A percentile compares a stretch with the other conserved stretches of the same genome.
phyloP scores from a whole-genome alignment of 2,329 filamentous ascomycete genomes.

The Sclerotinia spermophila region DNA sequence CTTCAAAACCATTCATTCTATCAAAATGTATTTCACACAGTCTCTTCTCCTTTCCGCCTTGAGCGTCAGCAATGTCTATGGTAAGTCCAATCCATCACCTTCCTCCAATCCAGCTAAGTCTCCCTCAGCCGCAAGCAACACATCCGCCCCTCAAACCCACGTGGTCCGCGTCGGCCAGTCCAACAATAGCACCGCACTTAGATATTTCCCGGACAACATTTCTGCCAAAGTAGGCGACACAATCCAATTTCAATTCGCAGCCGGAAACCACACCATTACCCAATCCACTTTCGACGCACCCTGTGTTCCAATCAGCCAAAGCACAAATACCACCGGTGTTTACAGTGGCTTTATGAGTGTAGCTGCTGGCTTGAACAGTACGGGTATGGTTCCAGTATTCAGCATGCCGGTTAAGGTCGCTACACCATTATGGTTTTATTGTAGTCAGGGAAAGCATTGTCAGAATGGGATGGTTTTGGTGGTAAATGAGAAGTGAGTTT shows the following conservation, averaged over 20 bases:
- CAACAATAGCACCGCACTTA: constrained; percentile 43
- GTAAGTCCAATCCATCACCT: constrained; percentile 24
- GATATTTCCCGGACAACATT: constrained; percentile 64
- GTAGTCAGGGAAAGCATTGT: constrained; percentile 71
- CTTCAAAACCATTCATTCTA: constrained; percentile 19
- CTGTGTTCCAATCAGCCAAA: constrained; percentile 56
- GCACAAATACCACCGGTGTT: constrained; percentile 53
- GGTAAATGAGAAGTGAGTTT: constrained; percentile 52
- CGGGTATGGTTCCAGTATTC: constrained; percentile 59
- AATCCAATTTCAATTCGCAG: constrained; percentile 65
- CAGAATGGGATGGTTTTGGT: constrained; percentile 44
- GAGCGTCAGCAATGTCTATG: constrained; percentile 33
- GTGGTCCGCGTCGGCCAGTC: constrained; percentile 60
- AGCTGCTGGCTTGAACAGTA: constrained; percentile 46
- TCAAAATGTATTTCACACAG: constrained; percentile 37
- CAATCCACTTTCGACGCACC: constrained; percentile 72
- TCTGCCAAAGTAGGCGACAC: constrained; percentile 59
- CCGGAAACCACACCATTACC: constrained; percentile 73
- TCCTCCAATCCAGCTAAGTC: background rate
- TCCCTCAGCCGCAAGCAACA: constrained; percentile 13
- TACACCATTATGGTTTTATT: constrained; percentile 76
- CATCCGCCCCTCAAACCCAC: constrained; percentile 45
- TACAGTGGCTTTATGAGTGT: constrained; percentile 67
- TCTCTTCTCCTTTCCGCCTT: constrained; percentile 32
- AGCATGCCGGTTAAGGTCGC: constrained; percentile 66